Conservation (phyloP, 805 yeast species). For the Brettanomyces naardenensis region DNA sequence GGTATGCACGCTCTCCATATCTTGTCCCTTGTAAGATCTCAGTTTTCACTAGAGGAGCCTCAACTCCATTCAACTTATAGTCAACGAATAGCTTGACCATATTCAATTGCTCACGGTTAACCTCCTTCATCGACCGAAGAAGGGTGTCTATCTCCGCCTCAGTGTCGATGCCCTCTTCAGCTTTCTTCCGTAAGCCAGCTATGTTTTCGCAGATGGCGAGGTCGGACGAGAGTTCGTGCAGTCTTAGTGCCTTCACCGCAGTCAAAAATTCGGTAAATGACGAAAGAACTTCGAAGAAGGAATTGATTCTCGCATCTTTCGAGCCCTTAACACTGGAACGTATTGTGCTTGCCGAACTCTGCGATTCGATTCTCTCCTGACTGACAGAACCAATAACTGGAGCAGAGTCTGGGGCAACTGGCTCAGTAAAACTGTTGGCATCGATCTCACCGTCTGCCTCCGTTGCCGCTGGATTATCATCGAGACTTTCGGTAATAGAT, state of each 20-base stretch:
- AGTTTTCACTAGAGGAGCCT: slow-evolving; percentile 15
- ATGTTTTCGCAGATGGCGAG: neutral
- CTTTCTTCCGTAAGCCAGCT: neutral
- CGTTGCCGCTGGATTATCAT: neutral
- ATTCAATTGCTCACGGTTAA: slow-evolving; percentile 11
- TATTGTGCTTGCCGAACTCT: neutral
- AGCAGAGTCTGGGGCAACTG: too few species aligned
- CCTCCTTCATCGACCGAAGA: neutral
- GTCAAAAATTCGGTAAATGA: slow-evolving; percentile 21
- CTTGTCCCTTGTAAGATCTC: slow-evolving; percentile 5
- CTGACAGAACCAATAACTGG: slow-evolving; percentile 6
- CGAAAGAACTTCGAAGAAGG: slow-evolving; percentile 24
- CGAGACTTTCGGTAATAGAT: neutral
- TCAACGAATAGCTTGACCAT: slow-evolving; percentile 24
- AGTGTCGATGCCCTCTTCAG: neutral
- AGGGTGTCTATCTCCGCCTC: neutral
- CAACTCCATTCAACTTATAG: slow-evolving; percentile 22
- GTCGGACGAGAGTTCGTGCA: slow-evolving; percentile 2
- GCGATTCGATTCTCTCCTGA: neutral
- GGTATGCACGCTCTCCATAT: slow-evolving; percentile 5
- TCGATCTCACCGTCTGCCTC: neutral
- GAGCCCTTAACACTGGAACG: neutral
- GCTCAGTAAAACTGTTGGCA: neutral
- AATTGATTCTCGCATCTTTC: slow-evolving; percentile 21
- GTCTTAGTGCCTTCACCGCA: slow-evolving; percentile 12